Evolutionary conservation across 2,329 filamentous ascomycete species (phyloP).

Genomic region (Colletotrichum echinochloae): DNA sequence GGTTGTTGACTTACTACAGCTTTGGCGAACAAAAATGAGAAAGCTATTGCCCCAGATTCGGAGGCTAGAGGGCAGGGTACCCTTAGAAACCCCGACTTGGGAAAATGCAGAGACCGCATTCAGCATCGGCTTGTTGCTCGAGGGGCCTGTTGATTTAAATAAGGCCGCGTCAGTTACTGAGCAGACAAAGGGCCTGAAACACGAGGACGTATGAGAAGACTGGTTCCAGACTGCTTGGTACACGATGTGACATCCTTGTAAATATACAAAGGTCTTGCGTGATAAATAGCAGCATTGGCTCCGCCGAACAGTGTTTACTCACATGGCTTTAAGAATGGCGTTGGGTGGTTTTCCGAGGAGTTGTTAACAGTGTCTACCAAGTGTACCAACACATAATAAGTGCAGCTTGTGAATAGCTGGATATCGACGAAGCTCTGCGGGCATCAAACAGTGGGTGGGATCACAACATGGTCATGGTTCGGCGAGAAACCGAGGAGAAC

Average conservation of each 20-base stretch:
- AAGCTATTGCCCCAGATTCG: conserved; percentile 2
- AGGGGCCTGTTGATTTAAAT: not conserved
- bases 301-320: not conserved
- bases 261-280: not conserved
- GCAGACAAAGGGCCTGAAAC: no score
- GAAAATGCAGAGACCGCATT: not conserved
- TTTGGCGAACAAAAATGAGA: conserved; percentile 1
- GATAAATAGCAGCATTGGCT: not conserved
- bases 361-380: no score
- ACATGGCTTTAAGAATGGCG: not conserved
- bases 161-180: not conserved
- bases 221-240: not conserved
- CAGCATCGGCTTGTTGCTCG: not conserved
- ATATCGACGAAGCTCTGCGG: not conserved
- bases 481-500: not conserved
- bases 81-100: not conserved
- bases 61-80: not conserved
- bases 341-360: not conserved
- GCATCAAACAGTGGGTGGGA: not conserved
- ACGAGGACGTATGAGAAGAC: not conserved
- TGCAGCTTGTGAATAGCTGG: not conserved
- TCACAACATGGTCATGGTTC: not conserved
- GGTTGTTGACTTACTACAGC: not conserved
- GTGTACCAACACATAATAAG: not conserved
- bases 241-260: no score